A percentile compares a stretch with the other conserved stretches of the same genome.
Evolutionary conservation across 1,139 yeast species (phyloP).

Genomic region (Saccharomyces hybrid): DNA sequence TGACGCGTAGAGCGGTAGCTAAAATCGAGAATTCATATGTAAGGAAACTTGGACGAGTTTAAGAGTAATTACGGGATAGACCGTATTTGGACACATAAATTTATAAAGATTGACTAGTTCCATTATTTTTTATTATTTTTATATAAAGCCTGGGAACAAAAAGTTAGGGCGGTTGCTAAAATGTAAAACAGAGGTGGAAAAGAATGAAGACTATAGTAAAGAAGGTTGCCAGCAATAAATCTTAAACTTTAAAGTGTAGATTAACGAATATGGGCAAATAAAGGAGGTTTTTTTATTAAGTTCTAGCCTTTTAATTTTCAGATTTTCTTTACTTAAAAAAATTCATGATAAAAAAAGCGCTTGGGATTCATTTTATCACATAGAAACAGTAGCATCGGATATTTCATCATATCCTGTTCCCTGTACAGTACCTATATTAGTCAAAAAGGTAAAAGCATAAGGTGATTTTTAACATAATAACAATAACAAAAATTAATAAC

Average conservation of each 20-base stretch:
- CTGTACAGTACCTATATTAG: too few species aligned
- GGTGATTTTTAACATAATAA: not conserved
- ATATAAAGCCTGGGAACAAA: not conserved
- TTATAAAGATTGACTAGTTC: not conserved
- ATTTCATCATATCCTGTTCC: too few species aligned
- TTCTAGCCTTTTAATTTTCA: not conserved
- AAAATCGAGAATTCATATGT: too few species aligned
- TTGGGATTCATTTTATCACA: too few species aligned
- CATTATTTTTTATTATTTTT: not conserved
- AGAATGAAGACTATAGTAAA: not conserved
- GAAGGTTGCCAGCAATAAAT: not conserved
- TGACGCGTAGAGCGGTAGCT: not conserved
- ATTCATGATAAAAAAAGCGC: too few species aligned
- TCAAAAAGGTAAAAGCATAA: not conserved
- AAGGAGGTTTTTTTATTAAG: too few species aligned
- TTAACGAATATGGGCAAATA: not conserved
- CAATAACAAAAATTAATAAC: not conserved
- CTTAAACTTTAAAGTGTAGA: not conserved
- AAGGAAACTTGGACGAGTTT: too few species aligned
- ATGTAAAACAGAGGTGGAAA: too few species aligned
- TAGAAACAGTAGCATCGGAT: too few species aligned
- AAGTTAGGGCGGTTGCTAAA: not conserved
- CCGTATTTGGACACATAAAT: not conserved
- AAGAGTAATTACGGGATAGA: not conserved
- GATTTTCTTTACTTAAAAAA: not conserved